A percentile compares a stretch with the other conserved stretches of the same genome.
Conservation (phyloP, 2,329 filamentous ascomycete species). For the Fusarium pseudonygamai region DNA sequence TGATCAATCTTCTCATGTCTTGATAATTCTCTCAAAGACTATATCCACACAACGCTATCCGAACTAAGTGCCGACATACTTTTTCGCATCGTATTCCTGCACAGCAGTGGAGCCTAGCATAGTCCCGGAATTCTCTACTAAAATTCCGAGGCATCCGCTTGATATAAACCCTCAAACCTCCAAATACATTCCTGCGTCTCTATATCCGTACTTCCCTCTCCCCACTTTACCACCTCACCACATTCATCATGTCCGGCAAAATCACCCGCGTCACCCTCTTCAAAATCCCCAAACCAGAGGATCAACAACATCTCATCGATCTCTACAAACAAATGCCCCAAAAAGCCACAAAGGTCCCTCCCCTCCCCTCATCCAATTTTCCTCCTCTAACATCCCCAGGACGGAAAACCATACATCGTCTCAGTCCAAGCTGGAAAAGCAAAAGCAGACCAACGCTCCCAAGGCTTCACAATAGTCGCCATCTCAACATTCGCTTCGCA, state of each 20-base stretch:
- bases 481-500: constrained; percentile 64
- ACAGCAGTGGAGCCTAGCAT: background rate
- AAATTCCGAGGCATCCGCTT: background rate
- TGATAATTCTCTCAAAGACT: accelerated
- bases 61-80: background rate
- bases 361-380: accelerated
- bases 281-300: constrained; percentile 48
- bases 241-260: constrained; percentile 18
- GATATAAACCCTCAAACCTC: background rate
- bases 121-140: background rate
- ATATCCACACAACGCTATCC: background rate
- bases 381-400: constrained; percentile 48
- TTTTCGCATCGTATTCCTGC: background rate
- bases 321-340: constrained; percentile 47
- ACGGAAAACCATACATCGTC: constrained; percentile 69
- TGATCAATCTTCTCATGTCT: accelerated
- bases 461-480: constrained; percentile 67
- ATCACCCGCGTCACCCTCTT: constrained; percentile 50
- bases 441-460: constrained; percentile 62
- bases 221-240: too few species aligned
- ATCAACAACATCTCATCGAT: constrained; percentile 44
- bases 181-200: accelerated
- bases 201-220: background rate
- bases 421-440: constrained; percentile 59
- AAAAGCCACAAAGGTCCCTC: constrained; percentile 45